Conservation (phyloP, 192 early-diverging fungal genomes). For the Coemansia asiatica region DNA sequence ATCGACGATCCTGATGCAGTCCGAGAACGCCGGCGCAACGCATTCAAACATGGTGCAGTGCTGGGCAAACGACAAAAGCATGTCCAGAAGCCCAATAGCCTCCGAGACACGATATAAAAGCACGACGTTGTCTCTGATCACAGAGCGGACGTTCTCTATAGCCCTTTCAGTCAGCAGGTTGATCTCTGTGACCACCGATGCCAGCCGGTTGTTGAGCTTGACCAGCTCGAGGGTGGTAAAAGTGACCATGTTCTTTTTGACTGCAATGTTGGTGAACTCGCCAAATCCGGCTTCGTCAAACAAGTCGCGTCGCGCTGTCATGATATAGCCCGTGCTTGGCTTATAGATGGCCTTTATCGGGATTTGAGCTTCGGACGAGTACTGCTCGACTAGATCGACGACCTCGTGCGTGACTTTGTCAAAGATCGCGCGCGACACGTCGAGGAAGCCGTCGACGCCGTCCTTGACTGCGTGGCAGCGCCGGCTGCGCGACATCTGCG, state of each 20-base stretch:
- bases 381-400: constrained; percentile 50
- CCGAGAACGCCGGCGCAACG: constrained; percentile 72
- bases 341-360: constrained; percentile 70
- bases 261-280: constrained; percentile 72
- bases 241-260: constrained; percentile 61
- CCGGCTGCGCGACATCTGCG: constrained; percentile 78
- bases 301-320: constrained; percentile 53
- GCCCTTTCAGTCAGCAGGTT: constrained; percentile 75
- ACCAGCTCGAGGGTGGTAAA: constrained; percentile 80
- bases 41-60: constrained; percentile 61
- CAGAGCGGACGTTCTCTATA: constrained; percentile 29
- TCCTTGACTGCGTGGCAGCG: constrained; percentile 85
- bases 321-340: constrained; percentile 61
- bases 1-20: constrained; percentile 71
- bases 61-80: constrained; percentile 74
- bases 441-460: constrained; percentile 80
- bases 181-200: constrained; percentile 80
- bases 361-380: constrained; percentile 55
- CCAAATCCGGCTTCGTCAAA: constrained; percentile 57
- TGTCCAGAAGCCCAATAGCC: constrained; percentile 75
- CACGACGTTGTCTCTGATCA: constrained; percentile 61
- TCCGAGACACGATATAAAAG: constrained; percentile 74
- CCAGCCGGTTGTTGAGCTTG: constrained; percentile 78
- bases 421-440: constrained; percentile 61
- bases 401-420: constrained; percentile 46